Evolutionary conservation across 345 rosid genomes (phyloP).

Genomic region (Kernera saxatilis): DNA sequence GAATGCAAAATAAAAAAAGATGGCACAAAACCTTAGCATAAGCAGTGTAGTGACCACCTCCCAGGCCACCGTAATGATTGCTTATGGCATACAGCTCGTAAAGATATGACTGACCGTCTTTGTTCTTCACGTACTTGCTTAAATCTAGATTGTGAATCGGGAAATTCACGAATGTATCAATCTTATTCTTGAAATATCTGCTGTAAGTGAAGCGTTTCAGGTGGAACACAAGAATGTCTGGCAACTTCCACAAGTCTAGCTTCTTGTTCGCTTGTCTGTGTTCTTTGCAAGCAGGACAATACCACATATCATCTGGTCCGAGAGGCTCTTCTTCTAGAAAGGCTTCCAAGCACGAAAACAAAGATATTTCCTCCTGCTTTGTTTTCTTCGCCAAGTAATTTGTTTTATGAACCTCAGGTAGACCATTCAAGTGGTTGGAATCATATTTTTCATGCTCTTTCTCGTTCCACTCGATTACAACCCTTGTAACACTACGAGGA

Average conservation of each 20-base stretch:
- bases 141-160: constrained; percentile 75
- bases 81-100: constrained; percentile 88
- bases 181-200: constrained; percentile 75
- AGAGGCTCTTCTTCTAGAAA: constrained; percentile 92
- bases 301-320: constrained; percentile 97
- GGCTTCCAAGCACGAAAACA: constrained; percentile 94
- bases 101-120: constrained; percentile 48
- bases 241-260: constrained; percentile 88
- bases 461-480: constrained; percentile 68
- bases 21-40: constrained; percentile 68
- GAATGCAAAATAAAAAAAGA: neutral
- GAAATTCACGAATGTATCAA: constrained; percentile 76
- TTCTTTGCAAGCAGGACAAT: constrained; percentile 83
- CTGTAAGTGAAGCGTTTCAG: constrained; percentile 84
- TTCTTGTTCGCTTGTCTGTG: constrained; percentile 90
- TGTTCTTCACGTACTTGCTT: constrained; percentile 62
- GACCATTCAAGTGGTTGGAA: constrained; percentile 63
- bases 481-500: constrained; percentile 39
- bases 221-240: constrained; percentile 86
- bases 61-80: constrained; percentile 91
- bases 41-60: constrained; percentile 96
- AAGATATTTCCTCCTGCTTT: constrained; percentile 64
- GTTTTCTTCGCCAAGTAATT: constrained; percentile 57
- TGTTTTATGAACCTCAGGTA: constrained; percentile 69
- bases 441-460: constrained; percentile 57